Evolutionary conservation across 2,329 filamentous ascomycete genomes (phyloP).

Genomic region (Monosporascus ibericus): DNA sequence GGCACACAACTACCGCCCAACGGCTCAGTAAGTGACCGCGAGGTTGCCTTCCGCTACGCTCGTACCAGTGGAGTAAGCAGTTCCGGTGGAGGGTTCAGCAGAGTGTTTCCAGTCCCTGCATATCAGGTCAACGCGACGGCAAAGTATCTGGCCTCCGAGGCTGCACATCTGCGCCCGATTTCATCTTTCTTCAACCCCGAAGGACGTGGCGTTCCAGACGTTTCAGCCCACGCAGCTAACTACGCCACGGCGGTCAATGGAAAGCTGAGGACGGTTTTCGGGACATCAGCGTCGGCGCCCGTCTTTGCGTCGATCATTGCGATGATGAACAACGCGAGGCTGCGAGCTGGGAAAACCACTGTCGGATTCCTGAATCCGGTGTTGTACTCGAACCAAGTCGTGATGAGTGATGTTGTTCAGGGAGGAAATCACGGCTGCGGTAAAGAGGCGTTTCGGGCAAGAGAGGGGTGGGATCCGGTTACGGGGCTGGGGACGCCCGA

Average conservation of each 20-base stretch:
- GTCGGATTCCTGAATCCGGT: constrained; percentile 48
- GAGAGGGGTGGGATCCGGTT: constrained; percentile 1
- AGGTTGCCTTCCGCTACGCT: constrained; percentile 11
- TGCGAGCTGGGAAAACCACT: constrained; percentile 36
- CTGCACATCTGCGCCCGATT: constrained; percentile 18
- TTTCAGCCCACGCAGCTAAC: constrained; percentile 36
- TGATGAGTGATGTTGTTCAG: background rate
- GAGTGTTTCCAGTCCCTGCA: constrained; percentile 23
- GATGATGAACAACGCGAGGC: constrained; percentile 43
- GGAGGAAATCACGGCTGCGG: background rate
- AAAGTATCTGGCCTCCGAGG: constrained; percentile 14
- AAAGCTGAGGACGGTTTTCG: constrained; percentile 33
- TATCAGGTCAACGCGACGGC: constrained; percentile 23
- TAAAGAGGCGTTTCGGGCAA: background rate
- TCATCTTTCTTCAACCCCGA: constrained; percentile 33
- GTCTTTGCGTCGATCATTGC: constrained; percentile 42
- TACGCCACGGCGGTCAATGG: constrained; percentile 29
- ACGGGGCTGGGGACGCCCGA: constrained; percentile 2
- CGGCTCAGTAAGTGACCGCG: constrained; percentile 9
- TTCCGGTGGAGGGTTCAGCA: constrained; percentile 29
- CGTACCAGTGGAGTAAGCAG: too few relatives aligned
- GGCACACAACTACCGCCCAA: constrained; percentile 18
- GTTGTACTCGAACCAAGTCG: constrained; percentile 16
- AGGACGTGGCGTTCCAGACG: constrained; percentile 43
- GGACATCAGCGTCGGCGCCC: constrained; percentile 45